Evolutionary conservation across 2,329 filamentous ascomycete species (phyloP).

Genomic region (Pseudocercospora cruenta): DNA sequence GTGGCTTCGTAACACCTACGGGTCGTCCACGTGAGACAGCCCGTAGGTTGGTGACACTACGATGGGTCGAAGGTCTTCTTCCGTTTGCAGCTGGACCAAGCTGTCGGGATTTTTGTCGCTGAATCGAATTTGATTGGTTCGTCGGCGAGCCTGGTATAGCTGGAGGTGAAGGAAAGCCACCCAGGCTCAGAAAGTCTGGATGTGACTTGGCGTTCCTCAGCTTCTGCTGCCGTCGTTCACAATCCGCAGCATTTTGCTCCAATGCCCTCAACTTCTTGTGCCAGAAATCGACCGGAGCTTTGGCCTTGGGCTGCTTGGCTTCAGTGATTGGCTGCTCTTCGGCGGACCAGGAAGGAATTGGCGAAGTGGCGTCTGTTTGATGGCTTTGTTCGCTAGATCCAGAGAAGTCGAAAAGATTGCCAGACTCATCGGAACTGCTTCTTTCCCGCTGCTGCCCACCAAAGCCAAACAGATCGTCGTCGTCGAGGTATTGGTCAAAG

Average conservation of each 20-base stretch:
- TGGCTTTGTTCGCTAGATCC: constrained; percentile 55
- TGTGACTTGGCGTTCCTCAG: constrained; percentile 38
- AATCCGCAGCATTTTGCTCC: constrained; percentile 53
- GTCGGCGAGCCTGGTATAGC: constrained; percentile 34
- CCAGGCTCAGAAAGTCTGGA: constrained; percentile 42
- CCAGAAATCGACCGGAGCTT: constrained; percentile 56
- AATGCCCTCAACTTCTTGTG: constrained; percentile 56
- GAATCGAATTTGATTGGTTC: constrained; percentile 36
- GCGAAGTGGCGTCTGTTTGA: constrained; percentile 47
- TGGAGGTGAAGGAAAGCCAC: constrained; percentile 41
- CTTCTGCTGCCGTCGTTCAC: constrained; percentile 46
- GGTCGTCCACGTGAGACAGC: constrained; percentile 40
- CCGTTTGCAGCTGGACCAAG: constrained; percentile 35
- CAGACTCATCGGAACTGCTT: constrained; percentile 53
- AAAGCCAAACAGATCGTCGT: constrained; percentile 55
- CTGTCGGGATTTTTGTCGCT: constrained; percentile 32
- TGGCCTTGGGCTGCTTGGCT: constrained; percentile 41
- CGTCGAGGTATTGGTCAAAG: constrained; percentile 66
- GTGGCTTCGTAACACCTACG: constrained; percentile 36
- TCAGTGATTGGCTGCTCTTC: constrained; percentile 25
- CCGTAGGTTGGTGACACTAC: constrained; percentile 33
- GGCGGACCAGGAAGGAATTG: constrained; percentile 52
- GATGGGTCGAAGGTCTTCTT: constrained; percentile 31
- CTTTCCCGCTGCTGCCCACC: constrained; percentile 54
- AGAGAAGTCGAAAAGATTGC: constrained; percentile 55